Percentiles rank a stretch among this genome's conserved stretches.
Evolutionary conservation across 1,139 yeast genomes (phyloP).

Genomic region (Meyerozyma athensensis): DNA sequence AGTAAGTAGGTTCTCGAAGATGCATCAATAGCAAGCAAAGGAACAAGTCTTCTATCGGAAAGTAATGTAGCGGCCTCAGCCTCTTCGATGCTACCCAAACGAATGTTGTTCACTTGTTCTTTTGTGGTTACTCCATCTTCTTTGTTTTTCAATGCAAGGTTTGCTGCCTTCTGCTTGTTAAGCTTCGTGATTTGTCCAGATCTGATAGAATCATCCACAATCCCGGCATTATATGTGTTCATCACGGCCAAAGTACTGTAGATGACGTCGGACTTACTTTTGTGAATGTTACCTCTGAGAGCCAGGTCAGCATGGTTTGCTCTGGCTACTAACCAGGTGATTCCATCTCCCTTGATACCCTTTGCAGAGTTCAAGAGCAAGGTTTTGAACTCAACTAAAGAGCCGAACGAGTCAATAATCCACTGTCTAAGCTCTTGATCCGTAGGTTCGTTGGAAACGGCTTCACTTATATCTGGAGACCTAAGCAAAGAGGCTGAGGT

Average conservation of each 20-base stretch:
- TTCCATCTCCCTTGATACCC: conserved; percentile 71
- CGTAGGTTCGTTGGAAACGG: conserved; percentile 33
- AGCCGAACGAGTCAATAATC: conserved; percentile 59
- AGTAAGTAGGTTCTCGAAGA: conserved; percentile 63
- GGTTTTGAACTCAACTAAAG: conserved; percentile 61
- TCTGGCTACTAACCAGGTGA: conserved; percentile 69
- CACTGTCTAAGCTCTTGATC: conserved; percentile 36
- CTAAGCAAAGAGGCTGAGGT: conserved; percentile 32
- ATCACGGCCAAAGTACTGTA: conserved; percentile 53
- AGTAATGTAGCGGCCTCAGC: conserved; percentile 37
- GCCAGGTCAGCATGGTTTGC: conserved; percentile 32
- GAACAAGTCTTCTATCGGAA: conserved; percentile 46
- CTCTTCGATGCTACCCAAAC: conserved; percentile 39
- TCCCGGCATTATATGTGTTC: conserved; percentile 74
- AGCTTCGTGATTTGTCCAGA: conserved; percentile 45
- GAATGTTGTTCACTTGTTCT: conserved; percentile 17
- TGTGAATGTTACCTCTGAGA: conserved; percentile 16
- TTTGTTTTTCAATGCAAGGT: conserved; percentile 22
- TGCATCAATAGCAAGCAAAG: conserved; percentile 65
- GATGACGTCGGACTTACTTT: conserved; percentile 13
- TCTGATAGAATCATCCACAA: conserved; percentile 52
- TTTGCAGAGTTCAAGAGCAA: conserved; percentile 56
- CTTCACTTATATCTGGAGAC: conserved; percentile 33
- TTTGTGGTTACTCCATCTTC: conserved; percentile 14
- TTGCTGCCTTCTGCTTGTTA: conserved; percentile 32